phyloP scores from a whole-genome alignment of 1,139 yeast species.

The Geotrichum candidum region DNA sequence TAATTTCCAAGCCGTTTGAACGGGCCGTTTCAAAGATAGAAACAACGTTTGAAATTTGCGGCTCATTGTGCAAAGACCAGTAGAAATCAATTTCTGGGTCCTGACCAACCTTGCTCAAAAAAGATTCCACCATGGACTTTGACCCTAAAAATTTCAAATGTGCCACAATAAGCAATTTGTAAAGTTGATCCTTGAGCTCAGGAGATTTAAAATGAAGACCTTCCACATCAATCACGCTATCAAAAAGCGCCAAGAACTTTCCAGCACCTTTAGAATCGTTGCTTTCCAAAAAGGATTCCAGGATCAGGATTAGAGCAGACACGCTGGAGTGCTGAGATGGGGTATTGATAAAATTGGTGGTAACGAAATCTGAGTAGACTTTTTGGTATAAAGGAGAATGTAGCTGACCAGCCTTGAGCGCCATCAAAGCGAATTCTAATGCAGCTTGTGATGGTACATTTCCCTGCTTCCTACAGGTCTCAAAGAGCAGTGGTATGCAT shows the following conservation, averaged over 20 bases:
- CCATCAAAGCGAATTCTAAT: slow-evolving; percentile 5
- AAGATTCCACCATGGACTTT: neutral
- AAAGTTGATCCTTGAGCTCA: neutral
- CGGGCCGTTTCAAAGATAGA: neutral
- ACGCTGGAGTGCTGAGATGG: slow-evolving; percentile 8
- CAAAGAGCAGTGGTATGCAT: slow-evolving; percentile 15
- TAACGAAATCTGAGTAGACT: slow-evolving; percentile 4
- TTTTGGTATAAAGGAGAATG: neutral
- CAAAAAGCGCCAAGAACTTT: slow-evolving; percentile 8
- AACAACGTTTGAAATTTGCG: neutral
- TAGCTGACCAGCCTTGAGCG: neutral
- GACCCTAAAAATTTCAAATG: slow-evolving; percentile 6
- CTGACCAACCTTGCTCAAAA: neutral
- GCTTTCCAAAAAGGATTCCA: slow-evolving; percentile 3
- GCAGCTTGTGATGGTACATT: slow-evolving; percentile 8
- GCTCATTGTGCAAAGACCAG: slow-evolving; percentile 4
- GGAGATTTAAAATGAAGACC: neutral
- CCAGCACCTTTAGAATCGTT: slow-evolving; percentile 2
- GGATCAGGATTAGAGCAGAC: neutral
- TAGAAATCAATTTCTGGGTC: slow-evolving; percentile 11
- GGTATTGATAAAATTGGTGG: slow-evolving; percentile 1
- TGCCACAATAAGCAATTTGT: slow-evolving; percentile 6
- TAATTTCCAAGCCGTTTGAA: slow-evolving; percentile 3
- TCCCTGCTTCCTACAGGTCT: neutral
- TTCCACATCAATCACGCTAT: neutral